Evolutionary conservation across 306 rosid genomes (phyloP), one percentile per base, ranked within the genome.

Genomic region (Rosa persica): DNA sequence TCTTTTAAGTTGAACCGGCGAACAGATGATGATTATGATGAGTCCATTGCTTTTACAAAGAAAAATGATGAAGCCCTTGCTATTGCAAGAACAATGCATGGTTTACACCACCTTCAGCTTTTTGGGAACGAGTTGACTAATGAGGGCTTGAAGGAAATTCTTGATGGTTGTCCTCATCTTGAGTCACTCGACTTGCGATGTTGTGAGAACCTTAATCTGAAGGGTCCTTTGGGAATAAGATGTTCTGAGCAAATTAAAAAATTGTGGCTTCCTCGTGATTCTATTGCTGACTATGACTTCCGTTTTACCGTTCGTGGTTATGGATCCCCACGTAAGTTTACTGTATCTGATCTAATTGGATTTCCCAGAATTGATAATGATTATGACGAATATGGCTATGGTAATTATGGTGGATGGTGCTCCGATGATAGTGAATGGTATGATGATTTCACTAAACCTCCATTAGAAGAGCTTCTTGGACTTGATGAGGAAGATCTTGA

Each of bases 101-200:
- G 22, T 22, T 81, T 91, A 77, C 70, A 72, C 62, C 83, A 83
- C 76, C 89, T 91, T 78, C 89, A 86, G 78, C 89, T 87, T 78
- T 40, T 84, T 36, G 89, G 90, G 74, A 89, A 87, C 80, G 57
- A 57, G 75, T 65, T 91, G 80, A 83, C 85, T 6, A 74, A 87
- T 73, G 80, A n/a, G 27, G 93, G 93, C 30, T 79, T 91, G 81
- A 64, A 49, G 67, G 90, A 87, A 78, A 84, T 91, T 82, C 86
- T 91, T 55, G 82, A 83, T 57, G 81, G 84, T 25, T 89, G 90
- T 87, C 82, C 89, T 60, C 67, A 64, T 60, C 87, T 91, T 36
- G 86, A 86, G 85, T 84, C 85, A 48, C 91, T 91, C 12, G 93
- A 91, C 67, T 66, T 90, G 47, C 85, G 90, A 1, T 74, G 13